phyloP scores from a whole-genome alignment of 305 asterid genomes.

The Euphrasia arctica region DNA sequence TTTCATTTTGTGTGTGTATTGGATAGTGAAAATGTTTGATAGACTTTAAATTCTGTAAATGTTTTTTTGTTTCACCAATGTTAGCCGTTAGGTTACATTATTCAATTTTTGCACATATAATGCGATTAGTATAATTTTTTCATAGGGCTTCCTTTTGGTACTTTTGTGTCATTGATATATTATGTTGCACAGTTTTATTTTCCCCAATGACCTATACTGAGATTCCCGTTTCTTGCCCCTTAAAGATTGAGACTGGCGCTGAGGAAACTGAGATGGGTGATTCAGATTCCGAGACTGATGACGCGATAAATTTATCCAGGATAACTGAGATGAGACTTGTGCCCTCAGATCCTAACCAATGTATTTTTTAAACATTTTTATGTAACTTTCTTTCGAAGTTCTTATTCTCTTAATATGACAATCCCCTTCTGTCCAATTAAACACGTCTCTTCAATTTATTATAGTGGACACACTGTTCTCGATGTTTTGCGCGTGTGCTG shows the following conservation, averaged over 20 bases:
- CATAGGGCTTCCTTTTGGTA: background rate
- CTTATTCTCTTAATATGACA: background rate
- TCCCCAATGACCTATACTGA: conserved; percentile 5
- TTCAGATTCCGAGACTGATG: conserved; percentile 64
- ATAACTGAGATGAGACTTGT: conserved; percentile 86
- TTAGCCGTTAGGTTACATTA: background rate
- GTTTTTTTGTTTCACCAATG: background rate
- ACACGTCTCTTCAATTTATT: conserved; percentile 9
- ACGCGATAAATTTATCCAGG: conserved; percentile 49
- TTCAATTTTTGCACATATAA: conserved; percentile 5
- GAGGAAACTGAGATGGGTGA: conserved; percentile 59
- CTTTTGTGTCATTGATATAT: background rate
- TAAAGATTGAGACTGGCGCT: conserved; percentile 70
- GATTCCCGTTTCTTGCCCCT: conserved; percentile 18
- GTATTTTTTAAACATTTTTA: conserved; percentile 30
- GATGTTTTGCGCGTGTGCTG: conserved; percentile 47
- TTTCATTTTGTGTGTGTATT: background rate
- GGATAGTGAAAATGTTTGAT: background rate
- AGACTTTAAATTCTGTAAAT: background rate
- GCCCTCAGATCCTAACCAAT: conserved; percentile 77
- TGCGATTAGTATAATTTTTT: background rate
- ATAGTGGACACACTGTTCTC: conserved; percentile 79
- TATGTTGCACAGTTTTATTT: background rate
- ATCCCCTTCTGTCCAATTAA: conserved; percentile 3
- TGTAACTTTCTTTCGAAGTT: background rate